Evolutionary conservation across 2,329 filamentous ascomycete species (phyloP), one percentile per base, ranked within the genome.

Genomic region (Xylariaceae sp.): DNA sequence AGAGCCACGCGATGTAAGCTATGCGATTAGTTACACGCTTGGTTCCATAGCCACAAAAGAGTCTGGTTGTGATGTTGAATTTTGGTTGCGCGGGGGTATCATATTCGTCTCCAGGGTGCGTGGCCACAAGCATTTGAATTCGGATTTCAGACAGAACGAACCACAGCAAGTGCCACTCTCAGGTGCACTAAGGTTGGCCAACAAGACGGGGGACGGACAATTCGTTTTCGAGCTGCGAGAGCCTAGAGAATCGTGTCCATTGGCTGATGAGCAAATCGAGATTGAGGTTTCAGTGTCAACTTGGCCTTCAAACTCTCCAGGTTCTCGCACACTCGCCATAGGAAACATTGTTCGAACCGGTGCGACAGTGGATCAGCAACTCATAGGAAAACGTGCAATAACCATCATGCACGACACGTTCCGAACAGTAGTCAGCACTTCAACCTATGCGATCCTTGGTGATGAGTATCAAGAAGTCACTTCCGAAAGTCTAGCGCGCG

Each of bases 11-110:
- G 30, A 53, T 12, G 36, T 62, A 8, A 47, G 46, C 8, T 42
- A 42, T 15, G 47, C 54, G 2, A 53, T 63, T 6, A 18, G 57
- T 16, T 54, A 54, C 18, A 19, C 57, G 9, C 43, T 52, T 7
- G 19, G 42, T 30, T 54, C 50, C 5, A 48, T 49, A 18, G 44
- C 16, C 13, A 61, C 56, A 3, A 64, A 61, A 22, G 63, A 62
- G 32, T 63, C 60, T 0, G 56, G 63, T 5, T 40, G 34, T n/a
- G 63, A 66, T 36, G 61, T 57, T 2, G 63, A 65, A 29, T 63
- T 64, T 44, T 66, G 63, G 63, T 39, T 66, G 19, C 59, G 60
- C 16, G 26, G 39, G 3, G 61, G 61, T 2, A 45, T 51, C 18
- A 45, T 61, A n/a, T 51, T 57, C 15, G 58, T 54, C 21, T 50